phyloP scores from a whole-genome alignment of 495 filamentous ascomycete genomes.

The Talaromyces proteolyticus region DNA sequence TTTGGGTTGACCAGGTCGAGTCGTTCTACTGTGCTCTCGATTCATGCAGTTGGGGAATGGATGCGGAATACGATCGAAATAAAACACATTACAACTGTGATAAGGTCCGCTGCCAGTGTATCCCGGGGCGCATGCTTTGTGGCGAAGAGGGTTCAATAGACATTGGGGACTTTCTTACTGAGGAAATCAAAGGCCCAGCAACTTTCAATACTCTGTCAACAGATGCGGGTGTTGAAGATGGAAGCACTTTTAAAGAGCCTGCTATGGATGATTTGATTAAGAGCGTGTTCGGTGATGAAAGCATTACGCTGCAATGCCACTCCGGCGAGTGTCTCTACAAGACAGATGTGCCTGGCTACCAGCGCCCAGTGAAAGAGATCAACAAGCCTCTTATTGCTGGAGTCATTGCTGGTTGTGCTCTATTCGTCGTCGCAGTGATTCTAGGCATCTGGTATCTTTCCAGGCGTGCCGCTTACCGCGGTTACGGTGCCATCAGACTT shows the following conservation, averaged over 20 bases:
- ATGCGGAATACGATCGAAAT: conserved; percentile 66
- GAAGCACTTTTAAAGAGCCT: conserved; percentile 82
- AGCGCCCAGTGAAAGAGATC: conserved; percentile 85
- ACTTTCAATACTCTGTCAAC: conserved; percentile 67
- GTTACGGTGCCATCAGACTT: conserved; percentile 69
- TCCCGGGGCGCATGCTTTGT: conserved; percentile 88
- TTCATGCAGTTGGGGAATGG: conserved; percentile 65
- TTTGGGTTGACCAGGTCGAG: conserved; percentile 90
- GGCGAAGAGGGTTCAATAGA: conserved; percentile 88
- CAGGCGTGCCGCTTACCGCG: conserved; percentile 54
- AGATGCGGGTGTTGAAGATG: conserved; percentile 51
- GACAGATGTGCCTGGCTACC: conserved; percentile 87
- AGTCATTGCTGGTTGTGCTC: conserved; percentile 78
- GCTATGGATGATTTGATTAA: conserved; percentile 86
- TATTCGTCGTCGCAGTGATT: conserved; percentile 84
- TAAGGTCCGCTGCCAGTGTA: conserved; percentile 77
- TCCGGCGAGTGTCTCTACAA: conserved; percentile 89
- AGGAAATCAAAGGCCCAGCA: conserved; percentile 80
- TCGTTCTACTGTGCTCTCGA: conserved; percentile 94
- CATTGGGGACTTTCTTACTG: conserved; percentile 76
- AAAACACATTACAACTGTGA: conserved; percentile 79
- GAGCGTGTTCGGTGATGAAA: conserved; percentile 82
- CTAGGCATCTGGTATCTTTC: conserved; percentile 86
- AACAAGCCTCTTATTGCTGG: conserved; percentile 95
- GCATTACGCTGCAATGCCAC: conserved; percentile 74